Base-by-base conservation (phyloP, 495 filamentous ascomycete species). In the Podospora anserina region DNA sequence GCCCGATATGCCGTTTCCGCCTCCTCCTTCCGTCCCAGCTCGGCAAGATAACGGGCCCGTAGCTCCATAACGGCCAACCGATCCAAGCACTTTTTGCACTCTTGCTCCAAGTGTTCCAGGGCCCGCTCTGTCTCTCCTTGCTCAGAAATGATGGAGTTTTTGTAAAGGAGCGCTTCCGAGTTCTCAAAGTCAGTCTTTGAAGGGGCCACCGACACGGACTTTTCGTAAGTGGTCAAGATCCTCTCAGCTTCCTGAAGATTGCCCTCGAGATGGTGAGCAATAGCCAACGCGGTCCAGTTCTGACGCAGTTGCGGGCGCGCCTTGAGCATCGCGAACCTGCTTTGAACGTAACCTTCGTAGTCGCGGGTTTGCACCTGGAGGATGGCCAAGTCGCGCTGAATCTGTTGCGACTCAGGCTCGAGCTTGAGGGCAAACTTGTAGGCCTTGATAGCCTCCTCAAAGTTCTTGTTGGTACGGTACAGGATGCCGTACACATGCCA, bases 401-500 rank as follows among this genome's bases (percentile, higher is more conserved):
- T 99, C 77, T 97, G 93, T 71, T 87, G 86, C 1, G 92, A 96
- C 18, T 97, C 94, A 27, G 96, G 94, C 73, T 99, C 94, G 59
- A 97, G 86, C 78, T 87, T 88, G 72, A 99, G 79, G 9, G 95
- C 95, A 77, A 94, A 96, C 72, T 94, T 94, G 83, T 99, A 99
- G 58, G 95, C 95, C 83, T 97, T 98, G 81, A 97, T 97, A 5
- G 96, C 93, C 80, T 98, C 95, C 79, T 97, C 94, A 68, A 94
- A 97, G 82, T 98, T 97, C 86, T 98, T 98, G 72, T 89, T 87
- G 28, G 92, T 88, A 32, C 94, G 88, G 78, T 94, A 97, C 54
- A 99, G 85, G 68, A 99, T 81, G n/a, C 95, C 95, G 74, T 98
- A 98, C 53, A 99, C 96, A 79, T 99, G 95, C 95, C 95, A 99